Percentiles rank a stretch among this genome's conserved stretches.
These are phyloP conservation scores for Punctularia strigosozonata DNA, from an alignment of 768 basidiomycete species.

Conservation along the genomic window DNA sequence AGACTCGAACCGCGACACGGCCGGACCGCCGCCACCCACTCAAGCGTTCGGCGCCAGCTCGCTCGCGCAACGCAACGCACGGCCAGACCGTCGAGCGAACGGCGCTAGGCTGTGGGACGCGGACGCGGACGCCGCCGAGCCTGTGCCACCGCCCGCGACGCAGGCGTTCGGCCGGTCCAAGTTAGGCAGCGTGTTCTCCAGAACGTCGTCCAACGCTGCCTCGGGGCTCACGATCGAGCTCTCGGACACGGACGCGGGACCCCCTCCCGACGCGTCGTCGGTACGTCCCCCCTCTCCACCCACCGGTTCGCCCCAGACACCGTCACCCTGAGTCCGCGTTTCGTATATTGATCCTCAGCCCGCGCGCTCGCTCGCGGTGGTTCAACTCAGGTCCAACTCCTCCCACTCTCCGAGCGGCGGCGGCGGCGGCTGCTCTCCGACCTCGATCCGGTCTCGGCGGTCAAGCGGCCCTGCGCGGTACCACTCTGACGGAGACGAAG, in stretches of 20 bases:
- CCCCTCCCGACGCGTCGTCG: not conserved
- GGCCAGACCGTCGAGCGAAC: conserved; percentile 4
- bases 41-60: conserved; percentile 23
- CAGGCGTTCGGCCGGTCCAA: conserved; percentile 22
- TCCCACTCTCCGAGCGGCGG: no score
- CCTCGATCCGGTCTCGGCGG: no score
- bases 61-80: conserved; percentile 9
- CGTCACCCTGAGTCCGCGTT: not conserved
- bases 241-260: not conserved
- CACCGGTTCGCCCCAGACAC: not conserved
- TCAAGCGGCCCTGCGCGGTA: no score
- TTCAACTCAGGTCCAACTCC: no score
- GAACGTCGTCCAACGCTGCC: not conserved
- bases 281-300: not conserved
- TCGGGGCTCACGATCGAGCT: not conserved
- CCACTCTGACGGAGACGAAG: no score
- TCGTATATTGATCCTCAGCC: not conserved
- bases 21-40: conserved; percentile 9
- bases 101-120: not conserved
- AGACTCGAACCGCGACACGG: not conserved
- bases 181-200: conserved; percentile 9
- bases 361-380: not conserved
- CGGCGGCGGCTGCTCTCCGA: no score
- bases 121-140: conserved; percentile 2
- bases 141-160: conserved; percentile 12